Evolutionary conservation across 805 yeast species (phyloP).

Genomic region (Wickerhamomyces sydowiorum): DNA sequence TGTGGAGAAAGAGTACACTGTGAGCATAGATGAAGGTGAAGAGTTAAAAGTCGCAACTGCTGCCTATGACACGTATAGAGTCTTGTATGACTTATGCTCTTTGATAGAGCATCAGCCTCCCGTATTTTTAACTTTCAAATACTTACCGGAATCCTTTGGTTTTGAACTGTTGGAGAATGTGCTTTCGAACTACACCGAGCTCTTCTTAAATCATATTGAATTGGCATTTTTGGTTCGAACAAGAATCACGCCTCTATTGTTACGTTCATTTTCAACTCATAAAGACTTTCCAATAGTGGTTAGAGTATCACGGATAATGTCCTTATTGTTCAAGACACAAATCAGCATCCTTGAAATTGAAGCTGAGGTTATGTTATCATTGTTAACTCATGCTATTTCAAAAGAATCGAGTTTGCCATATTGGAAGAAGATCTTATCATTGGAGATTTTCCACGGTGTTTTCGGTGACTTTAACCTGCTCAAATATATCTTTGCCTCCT

Average conservation of each 20-base stretch:
- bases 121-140: constrained; percentile 42
- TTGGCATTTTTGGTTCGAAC: constrained; percentile 61
- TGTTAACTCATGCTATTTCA: constrained; percentile 67
- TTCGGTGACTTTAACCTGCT: constrained; percentile 51
- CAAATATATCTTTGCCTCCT: constrained; percentile 47
- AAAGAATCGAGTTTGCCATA: constrained; percentile 44
- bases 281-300: constrained; percentile 65
- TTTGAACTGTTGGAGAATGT: constrained; percentile 82
- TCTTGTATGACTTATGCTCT: constrained; percentile 69
- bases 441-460: constrained; percentile 65
- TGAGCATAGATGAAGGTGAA: constrained; percentile 41
- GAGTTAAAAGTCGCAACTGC: constrained; percentile 39
- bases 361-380: constrained; percentile 72
- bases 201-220: constrained; percentile 57
- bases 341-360: constrained; percentile 63
- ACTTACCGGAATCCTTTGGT: constrained; percentile 59
- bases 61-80: constrained; percentile 64
- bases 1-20: constrained; percentile 26
- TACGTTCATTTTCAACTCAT: constrained; percentile 56
- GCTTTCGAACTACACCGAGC: constrained; percentile 51
- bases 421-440: constrained; percentile 72
- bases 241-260: constrained; percentile 67
- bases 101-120: constrained; percentile 57
- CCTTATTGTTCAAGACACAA: constrained; percentile 50
- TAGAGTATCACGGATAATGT: constrained; percentile 68